Base-by-base conservation (phyloP, 2,329 filamentous ascomycete genomes). In the Elsinoe perseae region DNA sequence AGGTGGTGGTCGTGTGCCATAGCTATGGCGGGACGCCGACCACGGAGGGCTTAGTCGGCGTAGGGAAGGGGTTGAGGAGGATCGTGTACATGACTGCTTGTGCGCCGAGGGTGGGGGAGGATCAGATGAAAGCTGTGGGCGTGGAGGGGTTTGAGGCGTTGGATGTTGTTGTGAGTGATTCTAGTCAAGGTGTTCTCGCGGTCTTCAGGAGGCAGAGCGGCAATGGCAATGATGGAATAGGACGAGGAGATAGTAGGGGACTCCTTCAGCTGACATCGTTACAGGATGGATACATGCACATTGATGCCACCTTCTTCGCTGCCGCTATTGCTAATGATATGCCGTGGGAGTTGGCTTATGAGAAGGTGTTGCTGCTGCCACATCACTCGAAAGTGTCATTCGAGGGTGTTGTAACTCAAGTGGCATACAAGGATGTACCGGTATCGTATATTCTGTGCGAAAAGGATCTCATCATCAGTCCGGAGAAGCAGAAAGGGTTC, bases 401-500 rank as follows among this genome's bases (percentile, higher is more conserved):
- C 58, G 55, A 43, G 0, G 64, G 64, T 18, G 59, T 62, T 2
- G 58, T 76, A 38, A 72, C 69, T 1, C 65, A 75, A 59, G 57
- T 68, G 1, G 72, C 71, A 0, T 76, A 74, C 58, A 71, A 69
- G 56, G 66, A 75, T 32, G 63, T 73, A 1, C 69, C 69, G 0
- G 69, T 71, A 2, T 73, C 69, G 1, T 76, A 71, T 57, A 61
- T 76, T 7, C 1, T 75, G 10, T 70, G 69, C 36, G 68, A 71
- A 43, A 58, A 66, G 0, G 72, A 76, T 57, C 9, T 54, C 9
- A 60, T 63, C n/a, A 61, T 76, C n/a, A 46, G 63, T 1, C 61
- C 68, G 0, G 57, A 61, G 18, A 42, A 61, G 4, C 73, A 75
- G 61, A 65, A 65, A 57, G 59, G 53, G 1, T 58, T 56, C n/a